These are phyloP conservation scores for Solanum peruvianum DNA, from an alignment of 257 asterid genomes.

Conservation along the genomic window DNA sequence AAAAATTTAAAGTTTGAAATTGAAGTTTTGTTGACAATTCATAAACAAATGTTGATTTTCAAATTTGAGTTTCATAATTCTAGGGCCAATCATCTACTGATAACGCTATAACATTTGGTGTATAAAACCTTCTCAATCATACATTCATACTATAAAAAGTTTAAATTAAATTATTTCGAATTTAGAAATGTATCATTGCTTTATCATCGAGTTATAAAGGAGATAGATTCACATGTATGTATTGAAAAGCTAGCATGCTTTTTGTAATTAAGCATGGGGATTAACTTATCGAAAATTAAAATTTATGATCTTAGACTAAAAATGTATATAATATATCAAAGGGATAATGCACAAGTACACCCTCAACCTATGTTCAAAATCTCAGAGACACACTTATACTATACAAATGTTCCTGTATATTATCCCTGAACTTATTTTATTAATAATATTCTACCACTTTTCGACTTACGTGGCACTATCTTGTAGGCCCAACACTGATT, in stretches of 20 bases:
- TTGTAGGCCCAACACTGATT: no score
- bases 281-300: no score
- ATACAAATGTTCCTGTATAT: no score
- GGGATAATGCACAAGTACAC: no score
- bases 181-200: background rate
- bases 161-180: background rate
- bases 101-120: background rate
- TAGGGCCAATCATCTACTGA: background rate
- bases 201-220: background rate
- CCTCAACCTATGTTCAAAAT: no score
- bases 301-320: background rate
- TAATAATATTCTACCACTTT: no score
- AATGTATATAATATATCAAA: background rate
- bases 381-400: no score
- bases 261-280: no score
- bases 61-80: background rate
- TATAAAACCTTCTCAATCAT: background rate
- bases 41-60: no score
- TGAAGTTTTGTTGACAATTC: background rate
- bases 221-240: background rate
- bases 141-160: background rate
- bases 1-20: background rate
- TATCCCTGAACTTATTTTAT: no score
- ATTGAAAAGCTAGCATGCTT: background rate
- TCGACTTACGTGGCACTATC: no score